Evolutionary conservation across 2,329 filamentous ascomycete species (phyloP).

Genomic region (Epichloe scottii): DNA sequence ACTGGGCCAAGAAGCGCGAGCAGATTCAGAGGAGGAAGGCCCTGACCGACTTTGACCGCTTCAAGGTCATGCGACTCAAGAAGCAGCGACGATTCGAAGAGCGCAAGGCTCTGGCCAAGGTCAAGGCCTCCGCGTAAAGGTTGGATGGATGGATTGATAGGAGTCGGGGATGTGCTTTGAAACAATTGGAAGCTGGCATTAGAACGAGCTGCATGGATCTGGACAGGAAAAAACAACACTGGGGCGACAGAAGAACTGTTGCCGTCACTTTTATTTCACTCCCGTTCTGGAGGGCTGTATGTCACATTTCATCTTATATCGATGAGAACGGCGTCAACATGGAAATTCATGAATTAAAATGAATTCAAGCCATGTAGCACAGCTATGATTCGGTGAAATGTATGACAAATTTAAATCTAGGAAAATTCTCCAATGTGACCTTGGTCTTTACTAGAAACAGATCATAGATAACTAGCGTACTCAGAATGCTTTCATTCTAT

Average conservation of each 20-base stretch:
- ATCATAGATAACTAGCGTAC: neutral
- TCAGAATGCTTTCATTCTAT: neutral
- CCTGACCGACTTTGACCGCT: conserved; percentile 97
- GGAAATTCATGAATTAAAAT: conserved; percentile 41
- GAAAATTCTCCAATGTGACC: neutral
- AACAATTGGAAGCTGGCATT: conserved; percentile 23
- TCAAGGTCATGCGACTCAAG: conserved; percentile 99
- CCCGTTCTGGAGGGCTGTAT: conserved; percentile 49
- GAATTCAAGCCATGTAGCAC: conserved; percentile 25
- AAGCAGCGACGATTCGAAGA: conserved; percentile 99
- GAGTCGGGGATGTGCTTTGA: conserved; percentile 14
- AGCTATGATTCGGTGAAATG: conserved; percentile 10
- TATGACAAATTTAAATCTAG: neutral
- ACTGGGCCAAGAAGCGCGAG: conserved; percentile 87
- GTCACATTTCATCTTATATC: conserved; percentile 43
- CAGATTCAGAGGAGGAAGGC: conserved; percentile 77
- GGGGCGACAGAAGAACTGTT: conserved; percentile 22
- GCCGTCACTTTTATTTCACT: conserved; percentile 34
- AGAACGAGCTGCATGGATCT: conserved; percentile 25
- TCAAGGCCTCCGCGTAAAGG: conserved; percentile 65
- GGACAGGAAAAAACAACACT: conserved; percentile 20
- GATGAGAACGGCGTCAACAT: conserved; percentile 56
- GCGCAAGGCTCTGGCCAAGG: conserved; percentile 89
- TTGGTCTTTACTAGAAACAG: neutral
- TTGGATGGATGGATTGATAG: conserved; percentile 23